Evolutionary conservation across 495 filamentous ascomycete genomes (phyloP), one percentile per base, ranked within the genome.

Genomic region (Pseudomonodictys pantanalensis): DNA sequence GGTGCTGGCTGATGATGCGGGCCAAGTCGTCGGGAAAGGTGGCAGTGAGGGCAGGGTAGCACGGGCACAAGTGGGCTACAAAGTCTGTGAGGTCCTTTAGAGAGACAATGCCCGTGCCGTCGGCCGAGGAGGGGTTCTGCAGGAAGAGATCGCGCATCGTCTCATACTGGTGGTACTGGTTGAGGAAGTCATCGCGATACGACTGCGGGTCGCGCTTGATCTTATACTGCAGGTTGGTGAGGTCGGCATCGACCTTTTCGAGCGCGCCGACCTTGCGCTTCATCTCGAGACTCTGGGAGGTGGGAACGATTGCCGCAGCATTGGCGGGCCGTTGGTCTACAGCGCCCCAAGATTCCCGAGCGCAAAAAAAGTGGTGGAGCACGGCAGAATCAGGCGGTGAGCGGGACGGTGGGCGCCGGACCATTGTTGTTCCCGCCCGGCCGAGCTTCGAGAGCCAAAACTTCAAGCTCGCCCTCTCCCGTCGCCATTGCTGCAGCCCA

Each of bases 211-310:
- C 91, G 72, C 85, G 83, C 32, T 86, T 81, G 58, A 96, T 89
- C 72, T 95, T 92, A 77, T 93, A 86, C 73, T 95, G 92, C 33
- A 96, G 72, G 72, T 88, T 92, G 46, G 89, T 81, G 81, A 96
- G 71, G 71, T 96, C 91, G 26, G 90, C 91, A 67, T 97, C 92
- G 65, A 95, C 85, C 80, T 97, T 97, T 76, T 97, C 91, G 68
- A 96, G 81, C 38, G 92, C 92, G 29, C 87, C 88, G 35, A 95
- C 77, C 76, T 92, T 92, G 73, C 90, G 81, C 71, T 96, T 96
- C 33, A 81, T 83, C 86, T 90, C 92, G 44, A 22, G n/a, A 15
- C n/a, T n/a, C n/a, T n/a, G n/a, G n/a, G n/a, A n/a, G n/a, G n/a
- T n/a, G n/a, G n/a, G n/a, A n/a, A n/a, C n/a, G n/a, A n/a, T n/a